phyloP scores from a whole-genome alignment of 768 basidiomycete species.

The Rhodotorula paludigena region DNA sequence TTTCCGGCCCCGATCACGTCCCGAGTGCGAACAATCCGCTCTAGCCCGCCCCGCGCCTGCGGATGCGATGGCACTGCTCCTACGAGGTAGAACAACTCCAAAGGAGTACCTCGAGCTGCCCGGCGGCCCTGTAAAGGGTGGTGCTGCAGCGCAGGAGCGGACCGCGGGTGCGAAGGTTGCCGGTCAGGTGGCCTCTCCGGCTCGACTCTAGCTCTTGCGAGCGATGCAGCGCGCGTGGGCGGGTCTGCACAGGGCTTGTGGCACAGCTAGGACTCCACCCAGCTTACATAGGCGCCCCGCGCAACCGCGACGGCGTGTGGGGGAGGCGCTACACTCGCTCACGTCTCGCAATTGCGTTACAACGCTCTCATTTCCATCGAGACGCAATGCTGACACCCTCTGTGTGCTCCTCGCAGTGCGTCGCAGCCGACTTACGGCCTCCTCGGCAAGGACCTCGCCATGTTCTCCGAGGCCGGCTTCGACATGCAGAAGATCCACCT shows the following conservation, averaged over 20 bases:
- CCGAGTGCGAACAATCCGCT: no score
- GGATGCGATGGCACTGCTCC: not conserved
- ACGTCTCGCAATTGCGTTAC: not conserved
- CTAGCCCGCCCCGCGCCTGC: not conserved
- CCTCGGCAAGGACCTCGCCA: conserved; percentile 65
- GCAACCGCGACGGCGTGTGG: no score
- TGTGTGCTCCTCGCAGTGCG: not conserved
- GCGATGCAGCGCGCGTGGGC: no score
- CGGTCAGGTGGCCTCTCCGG: not conserved
- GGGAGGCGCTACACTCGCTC: no score
- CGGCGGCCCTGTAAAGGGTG: not conserved
- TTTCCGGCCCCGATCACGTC: not conserved
- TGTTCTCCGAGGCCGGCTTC: conserved; percentile 98
- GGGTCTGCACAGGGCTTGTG: no score
- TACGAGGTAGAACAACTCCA: not conserved
- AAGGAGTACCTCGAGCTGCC: not conserved
- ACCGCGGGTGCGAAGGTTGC: not conserved
- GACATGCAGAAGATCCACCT: conserved; percentile 97
- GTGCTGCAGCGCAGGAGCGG: not conserved
- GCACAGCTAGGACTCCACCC: no score
- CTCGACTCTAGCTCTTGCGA: no score
- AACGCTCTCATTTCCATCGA: not conserved
- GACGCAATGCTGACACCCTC: not conserved
- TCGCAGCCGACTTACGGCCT: conserved; percentile 33
- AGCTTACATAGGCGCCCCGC: no score